Base-by-base conservation (phyloP, 202 grass and related monocot genomes). In the Hordeum pubiflorum region DNA sequence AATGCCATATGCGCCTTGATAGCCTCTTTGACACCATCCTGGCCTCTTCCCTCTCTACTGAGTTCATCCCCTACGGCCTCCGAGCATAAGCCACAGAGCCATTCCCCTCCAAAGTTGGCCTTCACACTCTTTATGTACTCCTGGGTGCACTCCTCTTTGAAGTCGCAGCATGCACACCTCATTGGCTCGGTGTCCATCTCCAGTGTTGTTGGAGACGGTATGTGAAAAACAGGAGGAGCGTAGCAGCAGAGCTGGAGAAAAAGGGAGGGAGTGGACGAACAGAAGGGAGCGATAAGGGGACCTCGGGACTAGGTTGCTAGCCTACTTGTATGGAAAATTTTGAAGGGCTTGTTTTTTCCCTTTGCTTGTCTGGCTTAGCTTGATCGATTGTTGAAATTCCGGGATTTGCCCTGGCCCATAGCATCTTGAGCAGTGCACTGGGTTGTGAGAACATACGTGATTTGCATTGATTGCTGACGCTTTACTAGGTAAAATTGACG, bases 51-150 rank as follows among this genome's bases (percentile, higher is more conserved):
- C 22, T 61, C 76, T 68, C 44, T 77, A 31, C 37, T 0, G 21
- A 87, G 69, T 34, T 91, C 88, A 24, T 97, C 88, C 10, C 78
- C 40, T 44, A 93, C 79, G 1, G 88, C 90, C 54, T 93, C 90
- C 3, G 90, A 90, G 79, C 93, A 97, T 63, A 97, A 27, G 15
- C 90, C 90, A 21, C 93, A 97, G 13, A 97, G 81, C 90, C 93
- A 97, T 82, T 84, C 85, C 60, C 89, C 90, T 64, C 74, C 86
- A 72, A 97, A 97, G 34, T 72, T 91, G 23, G 60, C 72, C 87
- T 87, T 97, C 23, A 91, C 73, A n/a, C 83, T 84, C 9, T 62
- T 63, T 72, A 93, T 93, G 90, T 93, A 97, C 15, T 90, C 88
- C 34, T 75, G 44, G 74, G 90, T 97, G 93, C 88, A 97, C 46